These are phyloP conservation scores for Mycena olivaceomarginata DNA, from an alignment of 768 basidiomycete species.

Conservation along the genomic window DNA sequence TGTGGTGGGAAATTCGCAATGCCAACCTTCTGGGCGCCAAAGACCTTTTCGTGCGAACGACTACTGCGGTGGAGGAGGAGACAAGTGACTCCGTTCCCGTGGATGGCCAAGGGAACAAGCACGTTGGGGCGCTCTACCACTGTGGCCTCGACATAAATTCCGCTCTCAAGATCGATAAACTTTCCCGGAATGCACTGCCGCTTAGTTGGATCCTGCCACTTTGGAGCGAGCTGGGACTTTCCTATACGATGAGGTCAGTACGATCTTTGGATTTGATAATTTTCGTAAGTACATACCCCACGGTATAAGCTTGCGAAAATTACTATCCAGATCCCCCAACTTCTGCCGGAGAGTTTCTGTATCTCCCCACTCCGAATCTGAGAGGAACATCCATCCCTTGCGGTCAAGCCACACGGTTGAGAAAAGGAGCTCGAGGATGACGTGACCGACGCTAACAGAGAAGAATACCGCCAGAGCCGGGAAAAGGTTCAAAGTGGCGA, in stretches of 20 bases:
- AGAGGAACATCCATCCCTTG: conserved; percentile 10
- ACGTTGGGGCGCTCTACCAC: conserved; percentile 3
- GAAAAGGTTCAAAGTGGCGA: no score
- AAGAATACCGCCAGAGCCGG: background rate
- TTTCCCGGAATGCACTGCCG: background rate
- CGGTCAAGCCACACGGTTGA: conserved; percentile 7
- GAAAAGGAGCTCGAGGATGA: conserved; percentile 1
- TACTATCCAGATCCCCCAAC: conserved; percentile 8
- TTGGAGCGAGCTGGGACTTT: background rate
- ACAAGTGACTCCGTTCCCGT: conserved; percentile 26
- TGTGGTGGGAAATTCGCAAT: conserved; percentile 30
- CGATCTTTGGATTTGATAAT: background rate
- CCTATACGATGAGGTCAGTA: background rate
- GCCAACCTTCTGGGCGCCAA: conserved; percentile 23
- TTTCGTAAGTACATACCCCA: background rate
- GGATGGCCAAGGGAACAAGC: conserved; percentile 10
- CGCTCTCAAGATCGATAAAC: conserved; percentile 9
- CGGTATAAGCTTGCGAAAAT: background rate
- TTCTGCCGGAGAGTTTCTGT: background rate
- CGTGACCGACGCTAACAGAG: no score
- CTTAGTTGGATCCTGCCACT: conserved; percentile 14
- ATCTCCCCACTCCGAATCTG: conserved; percentile 7
- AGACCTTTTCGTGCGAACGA: background rate
- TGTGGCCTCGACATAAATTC: conserved; percentile 8
- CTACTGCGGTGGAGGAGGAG: conserved; percentile 1